Evolutionary conservation across 2,329 filamentous ascomycete species (phyloP).

Genomic region (Fusarium paranaense): DNA sequence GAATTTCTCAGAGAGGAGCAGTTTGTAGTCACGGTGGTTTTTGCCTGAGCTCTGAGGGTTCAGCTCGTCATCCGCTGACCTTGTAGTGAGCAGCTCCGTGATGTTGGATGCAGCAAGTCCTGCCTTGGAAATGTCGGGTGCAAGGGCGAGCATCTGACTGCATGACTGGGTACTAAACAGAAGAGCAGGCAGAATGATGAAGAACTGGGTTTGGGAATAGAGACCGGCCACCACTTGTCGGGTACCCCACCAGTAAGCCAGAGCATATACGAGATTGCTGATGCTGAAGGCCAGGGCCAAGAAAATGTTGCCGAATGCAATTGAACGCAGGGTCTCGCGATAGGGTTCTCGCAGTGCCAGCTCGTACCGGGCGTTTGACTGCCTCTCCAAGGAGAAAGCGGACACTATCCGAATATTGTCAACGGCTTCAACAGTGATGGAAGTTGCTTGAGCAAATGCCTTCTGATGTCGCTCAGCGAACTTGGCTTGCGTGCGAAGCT

Average conservation of each 20-base stretch:
- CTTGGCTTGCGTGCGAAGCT: constrained; percentile 69
- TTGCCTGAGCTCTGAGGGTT: constrained; percentile 43
- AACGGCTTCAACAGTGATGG: constrained; percentile 72
- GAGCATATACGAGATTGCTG: constrained; percentile 75
- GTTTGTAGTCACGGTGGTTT: constrained; percentile 57
- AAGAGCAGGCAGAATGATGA: constrained; percentile 77
- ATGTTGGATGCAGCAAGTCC: constrained; percentile 60
- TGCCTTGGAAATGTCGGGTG: constrained; percentile 64
- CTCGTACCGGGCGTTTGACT: neutral
- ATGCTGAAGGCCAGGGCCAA: constrained; percentile 68
- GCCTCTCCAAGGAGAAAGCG: neutral
- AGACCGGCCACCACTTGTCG: constrained; percentile 74
- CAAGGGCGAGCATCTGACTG: constrained; percentile 78
- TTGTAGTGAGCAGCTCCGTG: neutral
- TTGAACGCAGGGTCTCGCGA: constrained; percentile 55
- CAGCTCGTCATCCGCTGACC: neutral
- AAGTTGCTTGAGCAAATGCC: constrained; percentile 70
- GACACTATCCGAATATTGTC: constrained; percentile 42
- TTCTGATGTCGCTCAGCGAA: constrained; percentile 69
- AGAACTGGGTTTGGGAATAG: constrained; percentile 74
- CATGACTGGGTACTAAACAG: constrained; percentile 77
- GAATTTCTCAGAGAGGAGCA: constrained; percentile 36
- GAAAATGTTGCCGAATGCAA: constrained; percentile 64
- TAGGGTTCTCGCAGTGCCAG: neutral
- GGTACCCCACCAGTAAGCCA: constrained; percentile 83